Conservation (phyloP, 1,284 basidiomycete genomes). For the Moesziomyces antarcticus region DNA sequence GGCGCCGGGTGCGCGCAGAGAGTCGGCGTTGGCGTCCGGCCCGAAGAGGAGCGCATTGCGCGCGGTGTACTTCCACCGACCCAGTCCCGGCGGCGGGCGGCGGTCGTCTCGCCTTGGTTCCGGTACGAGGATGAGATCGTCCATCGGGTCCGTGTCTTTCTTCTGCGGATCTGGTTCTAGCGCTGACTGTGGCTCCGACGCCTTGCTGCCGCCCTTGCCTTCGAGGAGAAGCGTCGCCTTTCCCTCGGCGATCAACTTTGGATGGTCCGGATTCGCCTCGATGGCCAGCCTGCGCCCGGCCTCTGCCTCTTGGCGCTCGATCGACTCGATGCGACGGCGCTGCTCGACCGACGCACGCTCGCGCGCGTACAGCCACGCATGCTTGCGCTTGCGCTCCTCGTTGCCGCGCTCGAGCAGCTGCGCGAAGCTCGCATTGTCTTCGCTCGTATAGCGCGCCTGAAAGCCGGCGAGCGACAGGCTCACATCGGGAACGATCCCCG, state of each 20-base stretch:
- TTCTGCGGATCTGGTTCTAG: not conserved
- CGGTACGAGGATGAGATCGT: conserved; percentile 27
- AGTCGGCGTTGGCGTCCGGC: conserved; percentile 48
- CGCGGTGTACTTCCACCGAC: conserved; percentile 41
- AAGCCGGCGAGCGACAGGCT: conserved; percentile 54
- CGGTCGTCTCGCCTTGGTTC: conserved; percentile 24
- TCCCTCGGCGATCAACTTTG: conserved; percentile 5
- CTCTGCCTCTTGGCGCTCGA: conserved; percentile 23
- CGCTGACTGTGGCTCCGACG: not conserved
- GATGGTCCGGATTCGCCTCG: conserved; percentile 31
- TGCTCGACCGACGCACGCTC: conserved; percentile 39
- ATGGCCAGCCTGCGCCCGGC: conserved; percentile 41
- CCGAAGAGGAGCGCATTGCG: conserved; percentile 58
- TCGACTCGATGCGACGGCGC: conserved; percentile 18
- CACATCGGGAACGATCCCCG: conserved; percentile 24
- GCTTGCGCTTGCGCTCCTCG: conserved; percentile 38
- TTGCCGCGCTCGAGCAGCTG: conserved; percentile 57
- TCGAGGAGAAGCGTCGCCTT: conserved; percentile 8
- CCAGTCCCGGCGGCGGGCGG: conserved; percentile 12
- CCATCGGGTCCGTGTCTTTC: conserved; percentile 11
- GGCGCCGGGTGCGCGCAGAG: conserved; percentile 7
- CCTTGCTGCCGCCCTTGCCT: not conserved
- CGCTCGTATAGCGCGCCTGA: conserved; percentile 60
- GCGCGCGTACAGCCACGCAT: conserved; percentile 54
- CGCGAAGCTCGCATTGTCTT: conserved; percentile 65